Percentiles rank a stretch among this genome's conserved stretches.
Conservation (phyloP, 768 basidiomycete genomes). For the Udeniomyces megalosporus region DNA sequence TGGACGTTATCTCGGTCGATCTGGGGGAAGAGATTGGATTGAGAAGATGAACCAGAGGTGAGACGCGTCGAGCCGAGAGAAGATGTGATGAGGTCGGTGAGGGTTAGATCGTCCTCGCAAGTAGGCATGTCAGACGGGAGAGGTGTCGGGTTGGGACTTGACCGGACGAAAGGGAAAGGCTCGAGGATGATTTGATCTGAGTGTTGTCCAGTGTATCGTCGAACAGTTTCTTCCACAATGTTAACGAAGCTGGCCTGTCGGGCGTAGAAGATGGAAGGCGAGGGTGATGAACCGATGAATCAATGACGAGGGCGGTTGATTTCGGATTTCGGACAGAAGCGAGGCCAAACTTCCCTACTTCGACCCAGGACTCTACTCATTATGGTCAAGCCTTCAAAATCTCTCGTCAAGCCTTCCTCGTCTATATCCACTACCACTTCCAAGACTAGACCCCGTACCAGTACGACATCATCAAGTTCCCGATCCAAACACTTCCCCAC, state of each 20-base stretch:
- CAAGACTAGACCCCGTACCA: no score
- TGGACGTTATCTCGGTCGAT: conserved; percentile 15
- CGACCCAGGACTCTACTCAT: no score
- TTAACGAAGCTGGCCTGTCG: neutral
- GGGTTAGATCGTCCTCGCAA: conserved; percentile 13
- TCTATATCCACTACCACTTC: no score
- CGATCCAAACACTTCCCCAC: neutral
- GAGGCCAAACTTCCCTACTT: no score
- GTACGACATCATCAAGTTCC: no score
- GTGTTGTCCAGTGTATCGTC: neutral
- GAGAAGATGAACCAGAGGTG: conserved; percentile 6
- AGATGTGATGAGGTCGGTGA: conserved; percentile 9
- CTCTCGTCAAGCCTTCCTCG: no score
- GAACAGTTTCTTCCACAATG: neutral
- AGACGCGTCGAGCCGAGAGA: neutral
- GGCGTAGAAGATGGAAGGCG: no score
- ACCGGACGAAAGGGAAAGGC: neutral
- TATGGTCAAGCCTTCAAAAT: no score
- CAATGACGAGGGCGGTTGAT: no score
- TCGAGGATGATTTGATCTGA: neutral
- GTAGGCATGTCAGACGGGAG: neutral
- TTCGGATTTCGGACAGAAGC: no score
- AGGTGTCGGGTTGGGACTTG: neutral
- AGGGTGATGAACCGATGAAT: no score
- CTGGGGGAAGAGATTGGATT: conserved; percentile 8